Conservation (phyloP, 805 yeast species). For the Saturnispora mendoncae region DNA sequence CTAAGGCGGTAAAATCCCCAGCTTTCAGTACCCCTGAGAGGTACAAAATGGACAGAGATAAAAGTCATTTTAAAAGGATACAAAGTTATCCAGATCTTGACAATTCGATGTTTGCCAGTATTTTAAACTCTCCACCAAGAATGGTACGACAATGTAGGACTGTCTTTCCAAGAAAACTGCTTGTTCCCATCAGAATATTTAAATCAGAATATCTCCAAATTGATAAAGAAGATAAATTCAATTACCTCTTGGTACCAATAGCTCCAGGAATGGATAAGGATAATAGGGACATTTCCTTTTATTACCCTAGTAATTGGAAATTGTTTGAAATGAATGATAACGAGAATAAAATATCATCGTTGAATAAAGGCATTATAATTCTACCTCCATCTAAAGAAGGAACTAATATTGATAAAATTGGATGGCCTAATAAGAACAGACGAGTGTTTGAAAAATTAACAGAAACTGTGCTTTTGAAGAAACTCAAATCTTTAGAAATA, state of each 20-base stretch:
- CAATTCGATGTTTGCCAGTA: conserved; percentile 31
- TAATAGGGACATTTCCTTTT: not conserved
- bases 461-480: not conserved
- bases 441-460: not conserved
- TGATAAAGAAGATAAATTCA: not conserved
- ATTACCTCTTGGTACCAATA: conserved; percentile 2
- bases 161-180: conserved; percentile 32
- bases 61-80: conserved; percentile 13
- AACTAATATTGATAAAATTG: not conserved
- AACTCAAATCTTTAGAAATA: not conserved
- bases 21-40: conserved; percentile 20
- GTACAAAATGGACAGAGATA: conserved; percentile 16
- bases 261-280: not conserved
- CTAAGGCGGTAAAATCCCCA: conserved; percentile 12
- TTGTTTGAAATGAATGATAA: not conserved
- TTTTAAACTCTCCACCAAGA: conserved; percentile 37
- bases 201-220: conserved; percentile 1
- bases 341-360: not conserved
- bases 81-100: conserved; percentile 21
- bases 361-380: not conserved
- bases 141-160: conserved; percentile 30
- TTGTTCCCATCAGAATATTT: conserved; percentile 28
- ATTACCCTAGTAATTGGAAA: not conserved
- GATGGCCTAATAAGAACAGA: conserved; percentile 3
- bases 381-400: not conserved